Evolutionary conservation across 495 filamentous ascomycete genomes (phyloP).

Genomic region (Penicillium flavigenum): DNA sequence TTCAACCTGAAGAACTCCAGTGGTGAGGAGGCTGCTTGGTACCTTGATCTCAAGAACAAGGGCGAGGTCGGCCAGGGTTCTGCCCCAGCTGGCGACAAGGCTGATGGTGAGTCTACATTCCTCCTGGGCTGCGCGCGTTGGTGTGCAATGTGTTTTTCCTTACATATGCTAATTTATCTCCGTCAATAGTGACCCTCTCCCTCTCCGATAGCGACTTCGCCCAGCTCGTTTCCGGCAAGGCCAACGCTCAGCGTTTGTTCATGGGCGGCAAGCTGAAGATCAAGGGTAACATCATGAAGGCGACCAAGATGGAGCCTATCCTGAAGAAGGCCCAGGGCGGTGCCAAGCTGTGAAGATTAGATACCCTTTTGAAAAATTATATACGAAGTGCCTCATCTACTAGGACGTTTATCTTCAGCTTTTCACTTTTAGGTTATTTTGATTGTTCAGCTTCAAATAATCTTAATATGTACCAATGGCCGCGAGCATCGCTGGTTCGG

Average conservation of each 20-base stretch:
- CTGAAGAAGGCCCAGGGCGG: conserved; percentile 85
- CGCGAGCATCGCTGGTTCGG: neutral
- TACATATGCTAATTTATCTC: conserved; percentile 7
- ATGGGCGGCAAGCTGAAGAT: conserved; percentile 98
- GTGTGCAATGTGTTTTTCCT: neutral
- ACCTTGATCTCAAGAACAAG: conserved; percentile 92
- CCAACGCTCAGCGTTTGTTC: conserved; percentile 91
- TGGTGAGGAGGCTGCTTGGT: conserved; percentile 79
- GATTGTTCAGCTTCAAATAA: conserved; percentile 51
- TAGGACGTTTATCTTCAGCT: conserved; percentile 43
- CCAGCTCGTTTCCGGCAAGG: conserved; percentile 80
- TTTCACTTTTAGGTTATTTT: conserved; percentile 56
- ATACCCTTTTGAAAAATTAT: conserved; percentile 33
- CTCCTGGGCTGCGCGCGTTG: neutral
- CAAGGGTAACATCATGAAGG: conserved; percentile 98
- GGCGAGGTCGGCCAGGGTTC: conserved; percentile 77
- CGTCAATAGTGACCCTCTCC: conserved; percentile 66
- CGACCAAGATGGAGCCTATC: conserved; percentile 93
- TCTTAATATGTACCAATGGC: conserved; percentile 17
- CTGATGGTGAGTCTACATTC: conserved; percentile 64
- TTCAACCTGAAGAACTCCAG: conserved; percentile 88
- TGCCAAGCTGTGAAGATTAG: conserved; percentile 71
- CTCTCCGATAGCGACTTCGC: conserved; percentile 86
- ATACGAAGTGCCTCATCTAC: neutral
- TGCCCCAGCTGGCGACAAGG: conserved; percentile 66